Conservation (phyloP, 1,284 basidiomycete species). For the Peniophora sp. region DNA sequence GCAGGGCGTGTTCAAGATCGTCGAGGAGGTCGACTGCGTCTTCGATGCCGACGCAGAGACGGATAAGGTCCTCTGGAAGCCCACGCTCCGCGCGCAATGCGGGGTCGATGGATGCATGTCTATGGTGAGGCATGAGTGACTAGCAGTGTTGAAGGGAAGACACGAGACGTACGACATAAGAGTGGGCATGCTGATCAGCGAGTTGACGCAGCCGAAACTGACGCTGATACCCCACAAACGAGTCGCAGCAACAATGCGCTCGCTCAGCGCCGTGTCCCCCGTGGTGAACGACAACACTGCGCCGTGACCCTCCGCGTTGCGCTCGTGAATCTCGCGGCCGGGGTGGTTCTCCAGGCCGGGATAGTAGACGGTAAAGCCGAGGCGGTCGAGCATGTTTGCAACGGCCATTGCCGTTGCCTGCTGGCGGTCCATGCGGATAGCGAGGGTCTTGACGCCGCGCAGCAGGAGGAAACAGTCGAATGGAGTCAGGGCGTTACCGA, state of each 20-base stretch:
- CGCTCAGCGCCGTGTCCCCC: slow-evolving; percentile 84
- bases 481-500: slow-evolving; percentile 94
- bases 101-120: slow-evolving; percentile 96
- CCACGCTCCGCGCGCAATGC: slow-evolving; percentile 89
- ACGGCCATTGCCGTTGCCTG: slow-evolving; percentile 81
- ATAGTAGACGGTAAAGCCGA: slow-evolving; percentile 94
- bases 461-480: slow-evolving; percentile 96
- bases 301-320: slow-evolving; percentile 85
- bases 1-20: slow-evolving; percentile 88
- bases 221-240: slow-evolving; percentile 97
- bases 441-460: slow-evolving; percentile 94
- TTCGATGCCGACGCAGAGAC: slow-evolving; percentile 97
- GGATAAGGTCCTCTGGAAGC: slow-evolving; percentile 95
- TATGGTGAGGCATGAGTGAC: slow-evolving; percentile 22
- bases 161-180: slow-evolving; percentile 86
- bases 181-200: slow-evolving; percentile 98
- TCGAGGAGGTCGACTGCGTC: slow-evolving; percentile 90
- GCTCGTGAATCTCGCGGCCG: slow-evolving; percentile 80
- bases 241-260: slow-evolving; percentile 88
- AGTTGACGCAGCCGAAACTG: slow-evolving; percentile 97
- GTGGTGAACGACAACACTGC: slow-evolving; percentile 96
- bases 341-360: slow-evolving; percentile 86
- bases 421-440: slow-evolving; percentile 94
- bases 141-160: slow-evolving; percentile 4
- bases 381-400: slow-evolving; percentile 77